Evolutionary conservation across 2,329 filamentous ascomycete genomes (phyloP).

Genomic region (Penicillium janthinellum): DNA sequence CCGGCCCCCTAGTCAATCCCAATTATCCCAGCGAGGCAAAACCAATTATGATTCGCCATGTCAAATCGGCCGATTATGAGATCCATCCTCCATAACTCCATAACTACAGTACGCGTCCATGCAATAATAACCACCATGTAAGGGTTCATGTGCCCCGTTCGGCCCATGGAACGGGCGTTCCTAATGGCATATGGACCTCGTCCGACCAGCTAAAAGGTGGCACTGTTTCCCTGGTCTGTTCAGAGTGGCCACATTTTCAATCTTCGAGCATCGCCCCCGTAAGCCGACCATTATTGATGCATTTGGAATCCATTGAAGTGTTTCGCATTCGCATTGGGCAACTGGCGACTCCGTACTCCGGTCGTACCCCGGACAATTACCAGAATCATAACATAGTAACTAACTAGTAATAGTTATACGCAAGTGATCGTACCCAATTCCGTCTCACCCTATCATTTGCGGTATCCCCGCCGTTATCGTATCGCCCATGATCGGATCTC

Average conservation of each 20-base stretch:
- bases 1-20: not conserved
- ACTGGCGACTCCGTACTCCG: not conserved
- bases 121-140: not conserved
- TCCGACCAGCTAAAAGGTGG: not conserved
- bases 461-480: conserved; percentile 12
- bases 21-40: not conserved
- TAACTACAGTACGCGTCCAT: not conserved
- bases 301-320: no score
- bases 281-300: not conserved
- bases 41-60: not conserved
- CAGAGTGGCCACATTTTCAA: not conserved
- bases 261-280: not conserved
- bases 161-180: not conserved
- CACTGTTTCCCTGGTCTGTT: not conserved
- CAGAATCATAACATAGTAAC: not conserved
- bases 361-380: not conserved
- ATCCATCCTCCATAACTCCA: not conserved
- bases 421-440: not conserved
- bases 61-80: not conserved
- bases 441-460: not conserved
- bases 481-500: conserved; percentile 15
- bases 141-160: not conserved
- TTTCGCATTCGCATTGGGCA: not conserved
- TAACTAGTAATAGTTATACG: no score
- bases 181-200: not conserved